Evolutionary conservation across 129 eudicot genomes (phyloP).

Genomic region (Saposhnikovia divaricata): DNA sequence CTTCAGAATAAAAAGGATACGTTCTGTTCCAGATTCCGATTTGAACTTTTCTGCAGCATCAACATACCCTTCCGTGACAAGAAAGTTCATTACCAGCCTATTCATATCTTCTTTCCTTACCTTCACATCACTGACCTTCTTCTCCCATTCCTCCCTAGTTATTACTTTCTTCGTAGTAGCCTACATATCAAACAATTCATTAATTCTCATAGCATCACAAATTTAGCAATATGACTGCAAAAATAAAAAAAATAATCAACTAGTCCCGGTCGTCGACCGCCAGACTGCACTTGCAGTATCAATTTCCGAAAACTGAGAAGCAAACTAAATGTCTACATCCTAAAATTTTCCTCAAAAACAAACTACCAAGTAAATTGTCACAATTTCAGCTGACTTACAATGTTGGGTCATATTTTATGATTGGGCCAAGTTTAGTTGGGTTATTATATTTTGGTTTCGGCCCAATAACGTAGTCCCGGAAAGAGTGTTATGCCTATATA

Average conservation of each 20-base stretch:
- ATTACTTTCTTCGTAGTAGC: constrained; percentile 79
- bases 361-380: background rate
- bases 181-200: constrained; percentile 22
- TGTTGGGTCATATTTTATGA: too few species aligned
- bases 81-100: constrained; percentile 94
- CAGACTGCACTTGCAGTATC: too few species aligned
- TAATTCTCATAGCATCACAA: background rate
- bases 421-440: too few species aligned
- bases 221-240: background rate
- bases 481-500: too few species aligned
- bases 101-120: constrained; percentile 87
- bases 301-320: background rate
- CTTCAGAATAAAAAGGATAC: constrained; percentile 45
- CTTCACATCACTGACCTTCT: constrained; percentile 70
- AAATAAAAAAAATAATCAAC: too few species aligned
- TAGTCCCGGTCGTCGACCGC: too few species aligned
- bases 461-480: too few species aligned
- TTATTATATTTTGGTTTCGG: too few species aligned
- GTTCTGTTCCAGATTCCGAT: constrained; percentile 82
- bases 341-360: background rate
- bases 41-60: constrained; percentile 93
- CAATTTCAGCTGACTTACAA: too few species aligned
- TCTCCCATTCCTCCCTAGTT: constrained; percentile 95
- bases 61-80: constrained; percentile 95
- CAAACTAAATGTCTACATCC: background rate